These are phyloP conservation scores for Xylaria sp. DNA, from an alignment of 2,329 filamentous ascomycete species.

Conservation along the genomic window DNA sequence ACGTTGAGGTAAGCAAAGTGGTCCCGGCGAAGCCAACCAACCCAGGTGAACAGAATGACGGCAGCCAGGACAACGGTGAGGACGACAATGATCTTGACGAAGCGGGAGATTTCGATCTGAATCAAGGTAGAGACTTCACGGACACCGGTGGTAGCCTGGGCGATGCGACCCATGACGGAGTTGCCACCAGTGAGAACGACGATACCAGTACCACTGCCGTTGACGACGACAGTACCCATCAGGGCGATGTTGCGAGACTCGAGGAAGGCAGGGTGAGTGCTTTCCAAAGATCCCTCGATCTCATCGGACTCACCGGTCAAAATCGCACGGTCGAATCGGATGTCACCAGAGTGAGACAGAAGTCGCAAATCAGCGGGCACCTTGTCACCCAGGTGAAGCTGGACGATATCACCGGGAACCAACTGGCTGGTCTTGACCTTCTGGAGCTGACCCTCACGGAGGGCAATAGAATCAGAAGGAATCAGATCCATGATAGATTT, in stretches of 20 bases:
- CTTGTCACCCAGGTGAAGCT: background rate
- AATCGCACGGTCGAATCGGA: background rate
- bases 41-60: background rate
- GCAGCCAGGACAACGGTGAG: background rate
- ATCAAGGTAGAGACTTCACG: background rate
- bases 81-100: background rate
- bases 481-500: background rate
- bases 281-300: background rate
- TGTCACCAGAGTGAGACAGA: background rate
- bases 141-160: background rate
- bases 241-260: background rate
- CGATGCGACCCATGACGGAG: conserved; percentile 3
- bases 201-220: background rate
- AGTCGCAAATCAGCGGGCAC: conserved; percentile 1
- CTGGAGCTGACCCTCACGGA: background rate
- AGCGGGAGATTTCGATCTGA: background rate
- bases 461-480: background rate
- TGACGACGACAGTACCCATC: conserved; percentile 1
- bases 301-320: conserved; percentile 3
- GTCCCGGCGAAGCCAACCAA: background rate
- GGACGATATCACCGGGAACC: conserved; percentile 2
- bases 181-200: conserved; percentile 5
- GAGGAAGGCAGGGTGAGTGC: background rate
- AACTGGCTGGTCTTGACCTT: background rate
- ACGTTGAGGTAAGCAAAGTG: conserved; percentile 1